These are phyloP conservation scores for Blakeslea trispora DNA, from an alignment of 371 early-diverging fungal genomes.

Conservation along the genomic window DNA sequence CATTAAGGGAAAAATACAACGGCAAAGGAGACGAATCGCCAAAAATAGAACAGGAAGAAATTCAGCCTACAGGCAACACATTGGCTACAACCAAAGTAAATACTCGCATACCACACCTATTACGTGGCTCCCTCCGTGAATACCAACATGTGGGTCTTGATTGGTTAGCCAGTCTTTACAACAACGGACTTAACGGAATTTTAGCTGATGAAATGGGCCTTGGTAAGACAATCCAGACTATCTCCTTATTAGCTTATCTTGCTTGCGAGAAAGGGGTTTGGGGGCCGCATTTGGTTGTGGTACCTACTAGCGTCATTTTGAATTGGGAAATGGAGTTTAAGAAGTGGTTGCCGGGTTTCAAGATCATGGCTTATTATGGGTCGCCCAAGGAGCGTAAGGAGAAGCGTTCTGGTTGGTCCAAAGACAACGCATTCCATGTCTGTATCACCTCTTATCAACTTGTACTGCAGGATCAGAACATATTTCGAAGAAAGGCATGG, in stretches of 20 bases:
- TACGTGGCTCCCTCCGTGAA: constrained; percentile 71
- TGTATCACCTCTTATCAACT: constrained; percentile 89
- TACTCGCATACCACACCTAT: constrained; percentile 58
- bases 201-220: constrained; percentile 99
- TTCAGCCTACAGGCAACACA: constrained; percentile 36
- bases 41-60: constrained; percentile 25
- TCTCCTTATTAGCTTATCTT: constrained; percentile 78
- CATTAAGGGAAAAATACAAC: constrained; percentile 55
- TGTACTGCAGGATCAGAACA: constrained; percentile 76
- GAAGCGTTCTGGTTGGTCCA: constrained; percentile 81
- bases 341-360: constrained; percentile 89
- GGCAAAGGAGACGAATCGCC: constrained; percentile 27
- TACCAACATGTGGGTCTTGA: constrained; percentile 81
- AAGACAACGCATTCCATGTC: constrained; percentile 81
- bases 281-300: constrained; percentile 91
- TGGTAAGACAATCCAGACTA: constrained; percentile 98
- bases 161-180: constrained; percentile 89
- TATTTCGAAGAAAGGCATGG: constrained; percentile 84
- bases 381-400: constrained; percentile 76
- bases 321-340: constrained; percentile 97
- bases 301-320: constrained; percentile 89
- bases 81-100: constrained; percentile 47
- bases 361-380: constrained; percentile 84
- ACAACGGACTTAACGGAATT: constrained; percentile 94
- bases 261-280: constrained; percentile 73